Conservation (phyloP, 495 filamentous ascomycete genomes). For the Annulohypoxylon moriforme region DNA sequence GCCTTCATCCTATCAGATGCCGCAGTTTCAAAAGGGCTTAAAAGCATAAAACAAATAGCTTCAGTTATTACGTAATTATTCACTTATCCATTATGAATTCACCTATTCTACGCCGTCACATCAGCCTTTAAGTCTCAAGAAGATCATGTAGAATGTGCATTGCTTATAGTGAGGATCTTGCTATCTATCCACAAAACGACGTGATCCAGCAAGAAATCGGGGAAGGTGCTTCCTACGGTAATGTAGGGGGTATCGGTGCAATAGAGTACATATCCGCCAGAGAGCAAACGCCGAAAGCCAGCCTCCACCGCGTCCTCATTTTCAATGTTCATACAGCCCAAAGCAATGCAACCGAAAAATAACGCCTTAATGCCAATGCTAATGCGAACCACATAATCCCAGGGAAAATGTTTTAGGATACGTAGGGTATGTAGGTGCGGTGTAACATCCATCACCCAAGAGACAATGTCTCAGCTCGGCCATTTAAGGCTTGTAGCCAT, state of each 20-base stretch:
- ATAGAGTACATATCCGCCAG: constrained; percentile 38
- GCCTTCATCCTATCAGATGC: constrained; percentile 8
- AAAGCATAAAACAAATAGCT: background rate
- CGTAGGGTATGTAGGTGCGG: background rate
- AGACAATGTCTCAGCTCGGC: background rate
- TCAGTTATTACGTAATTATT: constrained; percentile 8
- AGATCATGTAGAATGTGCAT: background rate
- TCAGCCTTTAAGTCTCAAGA: background rate
- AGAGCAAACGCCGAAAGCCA: constrained; percentile 32
- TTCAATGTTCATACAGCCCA: constrained; percentile 32
- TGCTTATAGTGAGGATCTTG: constrained; percentile 10
- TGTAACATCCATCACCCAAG: background rate
- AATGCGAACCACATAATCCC: constrained; percentile 16
- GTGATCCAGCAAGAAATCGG: constrained; percentile 10
- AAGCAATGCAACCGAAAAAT: constrained; percentile 23
- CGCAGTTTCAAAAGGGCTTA: background rate
- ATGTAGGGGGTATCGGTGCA: constrained; percentile 40
- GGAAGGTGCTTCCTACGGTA: constrained; percentile 27
- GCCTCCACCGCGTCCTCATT: constrained; percentile 18
- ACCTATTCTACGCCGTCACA: background rate
- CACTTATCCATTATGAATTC: background rate
- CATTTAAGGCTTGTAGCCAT: background rate
- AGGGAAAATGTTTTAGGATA: background rate
- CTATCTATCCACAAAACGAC: constrained; percentile 9
- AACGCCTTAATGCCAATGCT: constrained; percentile 40